phyloP scores from a whole-genome alignment of 257 asterid species.

The Penstemon davidsonii region DNA sequence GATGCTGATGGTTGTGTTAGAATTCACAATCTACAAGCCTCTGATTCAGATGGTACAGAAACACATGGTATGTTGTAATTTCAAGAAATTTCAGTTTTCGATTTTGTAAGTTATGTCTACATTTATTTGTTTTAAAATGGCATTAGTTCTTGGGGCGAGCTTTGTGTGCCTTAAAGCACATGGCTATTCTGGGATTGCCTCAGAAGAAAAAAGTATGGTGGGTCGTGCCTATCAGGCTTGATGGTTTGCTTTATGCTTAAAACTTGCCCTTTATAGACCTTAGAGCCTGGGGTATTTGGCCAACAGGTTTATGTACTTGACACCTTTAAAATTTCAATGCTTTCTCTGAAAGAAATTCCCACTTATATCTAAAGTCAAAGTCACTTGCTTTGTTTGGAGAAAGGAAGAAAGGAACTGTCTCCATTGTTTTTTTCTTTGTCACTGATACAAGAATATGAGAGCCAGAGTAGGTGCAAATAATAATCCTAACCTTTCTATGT shows the following conservation, averaged over 20 bases:
- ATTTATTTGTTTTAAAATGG: neutral
- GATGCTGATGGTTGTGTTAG: conserved; percentile 86
- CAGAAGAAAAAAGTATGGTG: neutral
- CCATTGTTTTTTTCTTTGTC: neutral
- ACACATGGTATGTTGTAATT: conserved; percentile 37
- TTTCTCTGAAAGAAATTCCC: too few species aligned
- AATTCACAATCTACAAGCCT: conserved; percentile 51
- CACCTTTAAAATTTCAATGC: too few species aligned
- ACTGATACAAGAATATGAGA: too few species aligned
- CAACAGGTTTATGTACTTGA: neutral
- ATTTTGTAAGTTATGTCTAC: neutral
- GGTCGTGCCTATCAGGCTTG: too few species aligned
- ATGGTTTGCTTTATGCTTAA: too few species aligned
- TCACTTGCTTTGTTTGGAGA: too few species aligned
- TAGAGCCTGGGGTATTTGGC: neutral
- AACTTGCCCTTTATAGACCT: neutral
- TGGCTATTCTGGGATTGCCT: neutral
- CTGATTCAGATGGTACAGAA: conserved; percentile 34
- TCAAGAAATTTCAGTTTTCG: neutral
- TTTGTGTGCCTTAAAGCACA: neutral
- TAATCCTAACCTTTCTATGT: too few species aligned
- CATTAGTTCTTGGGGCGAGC: conserved; percentile 2
- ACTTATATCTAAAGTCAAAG: too few species aligned
- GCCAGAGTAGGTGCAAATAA: too few species aligned
- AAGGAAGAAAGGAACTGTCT: too few species aligned